These are phyloP conservation scores for Gastrolobium villosum DNA, from an alignment of 306 rosid species.

Conservation along the genomic window DNA sequence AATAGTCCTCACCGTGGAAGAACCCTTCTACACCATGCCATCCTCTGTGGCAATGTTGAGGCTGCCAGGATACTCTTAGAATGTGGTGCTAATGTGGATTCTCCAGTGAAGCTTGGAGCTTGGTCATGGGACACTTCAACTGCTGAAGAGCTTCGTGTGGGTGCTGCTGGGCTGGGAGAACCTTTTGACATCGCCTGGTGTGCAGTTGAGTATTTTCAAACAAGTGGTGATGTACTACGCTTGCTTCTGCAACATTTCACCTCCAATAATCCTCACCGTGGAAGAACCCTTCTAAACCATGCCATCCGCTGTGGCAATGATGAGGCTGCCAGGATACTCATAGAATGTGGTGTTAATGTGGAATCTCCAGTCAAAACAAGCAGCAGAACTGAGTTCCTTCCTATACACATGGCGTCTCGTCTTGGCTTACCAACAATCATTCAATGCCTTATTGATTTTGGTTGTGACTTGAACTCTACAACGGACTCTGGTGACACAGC, in stretches of 20 bases:
- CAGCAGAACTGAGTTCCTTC: conserved; percentile 66
- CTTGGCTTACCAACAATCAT: conserved; percentile 68
- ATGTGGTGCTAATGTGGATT: too few species aligned
- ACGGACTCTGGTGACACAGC: conserved; percentile 85
- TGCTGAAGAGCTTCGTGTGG: too few species aligned
- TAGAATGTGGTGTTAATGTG: conserved; percentile 67
- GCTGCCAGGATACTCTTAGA: too few species aligned
- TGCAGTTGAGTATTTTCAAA: conserved; percentile 95
- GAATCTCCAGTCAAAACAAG: conserved; percentile 71
- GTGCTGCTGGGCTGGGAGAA: conserved; percentile 97
- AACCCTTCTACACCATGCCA: conserved; percentile 88
- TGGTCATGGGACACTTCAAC: too few species aligned
- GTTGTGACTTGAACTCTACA: conserved; percentile 76
- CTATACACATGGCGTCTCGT: conserved; percentile 90
- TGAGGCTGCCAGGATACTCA: conserved; percentile 70
- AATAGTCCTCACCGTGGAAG: conserved; percentile 67
- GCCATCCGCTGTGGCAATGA: conserved; percentile 82
- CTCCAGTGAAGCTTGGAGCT: too few species aligned
- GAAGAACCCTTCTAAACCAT: conserved; percentile 92
- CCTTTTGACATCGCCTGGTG: conserved; percentile 87
- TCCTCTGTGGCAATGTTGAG: conserved; percentile 79
- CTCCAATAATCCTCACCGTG: conserved; percentile 54
- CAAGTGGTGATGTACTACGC: conserved; percentile 73
- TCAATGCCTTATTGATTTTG: conserved; percentile 75
- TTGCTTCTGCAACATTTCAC: conserved; percentile 70